phyloP scores from a whole-genome alignment of 169 alveolate genomes.

The Plasmodium berghei region DNA sequence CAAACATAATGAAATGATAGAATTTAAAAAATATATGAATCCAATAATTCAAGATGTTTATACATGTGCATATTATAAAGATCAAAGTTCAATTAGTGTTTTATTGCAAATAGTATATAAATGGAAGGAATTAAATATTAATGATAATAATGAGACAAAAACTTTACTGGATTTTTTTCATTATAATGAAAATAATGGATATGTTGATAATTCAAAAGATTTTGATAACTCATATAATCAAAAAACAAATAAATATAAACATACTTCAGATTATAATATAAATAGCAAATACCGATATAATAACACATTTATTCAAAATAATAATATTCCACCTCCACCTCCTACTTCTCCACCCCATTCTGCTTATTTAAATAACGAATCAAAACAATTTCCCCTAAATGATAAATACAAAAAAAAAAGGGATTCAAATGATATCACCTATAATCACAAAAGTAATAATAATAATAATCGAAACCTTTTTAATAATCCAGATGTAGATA shows the following conservation, averaged over 20 bases:
- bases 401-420: constrained; percentile 32
- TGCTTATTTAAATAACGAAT: constrained; percentile 5
- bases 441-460: constrained; percentile 7
- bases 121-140: constrained; percentile 32
- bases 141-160: constrained; percentile 43
- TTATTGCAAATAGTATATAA: constrained; percentile 54
- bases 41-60: constrained; percentile 72
- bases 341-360: constrained; percentile 58
- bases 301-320: background rate
- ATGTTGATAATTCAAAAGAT: background rate
- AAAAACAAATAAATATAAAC: background rate
- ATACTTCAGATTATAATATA: background rate
- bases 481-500: background rate
- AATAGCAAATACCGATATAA: background rate
- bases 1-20: constrained; percentile 15
- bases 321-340: constrained; percentile 25
- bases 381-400: background rate
- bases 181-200: background rate
- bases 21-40: constrained; percentile 37
- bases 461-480: constrained; percentile 7
- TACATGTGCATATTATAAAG: constrained; percentile 76
- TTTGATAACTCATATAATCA: background rate
- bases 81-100: constrained; percentile 40
- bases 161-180: constrained; percentile 46
- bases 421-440: background rate